phyloP scores from a whole-genome alignment of 2,329 filamentous ascomycete genomes.

The Colletotrichum australisinense region DNA sequence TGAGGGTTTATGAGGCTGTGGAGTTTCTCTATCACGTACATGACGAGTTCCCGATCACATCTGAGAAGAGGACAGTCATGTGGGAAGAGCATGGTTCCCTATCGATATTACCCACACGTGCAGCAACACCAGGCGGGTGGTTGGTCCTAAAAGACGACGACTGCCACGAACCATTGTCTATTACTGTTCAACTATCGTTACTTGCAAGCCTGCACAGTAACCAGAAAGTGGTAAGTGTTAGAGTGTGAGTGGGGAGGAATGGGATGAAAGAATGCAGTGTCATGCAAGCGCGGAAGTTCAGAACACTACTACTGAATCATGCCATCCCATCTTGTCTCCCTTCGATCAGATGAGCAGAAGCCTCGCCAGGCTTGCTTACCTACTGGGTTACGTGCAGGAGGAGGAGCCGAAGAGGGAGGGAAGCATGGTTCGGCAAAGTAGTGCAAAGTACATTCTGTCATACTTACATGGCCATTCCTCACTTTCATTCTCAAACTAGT shows the following conservation, averaged over 20 bases:
- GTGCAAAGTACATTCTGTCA: neutral
- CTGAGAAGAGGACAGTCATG: conserved; percentile 1
- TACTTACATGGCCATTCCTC: neutral
- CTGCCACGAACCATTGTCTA: neutral
- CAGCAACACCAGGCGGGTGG: conserved; percentile 19
- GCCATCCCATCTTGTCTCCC: neutral
- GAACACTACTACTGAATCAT: conserved; percentile 11
- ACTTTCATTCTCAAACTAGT: neutral
- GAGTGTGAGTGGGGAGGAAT: neutral
- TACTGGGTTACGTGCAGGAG: neutral
- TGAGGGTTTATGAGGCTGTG: neutral
- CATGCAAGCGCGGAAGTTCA: conserved; percentile 13
- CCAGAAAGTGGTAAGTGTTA: too few species aligned
- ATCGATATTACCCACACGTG: conserved; percentile 26
- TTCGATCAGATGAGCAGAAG: neutral
- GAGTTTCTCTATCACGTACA: neutral
- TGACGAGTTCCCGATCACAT: conserved; percentile 8
- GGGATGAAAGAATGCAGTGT: conserved; percentile 15
- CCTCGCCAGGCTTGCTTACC: neutral
- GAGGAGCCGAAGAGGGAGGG: too few species aligned
- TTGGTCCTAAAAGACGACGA: neutral
- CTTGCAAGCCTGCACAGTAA: too few species aligned
- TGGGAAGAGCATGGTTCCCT: neutral
- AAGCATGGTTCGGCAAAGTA: neutral
- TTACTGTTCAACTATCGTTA: neutral